Conservation (phyloP, 768 basidiomycete genomes). For the Agaricus blazei region DNA sequence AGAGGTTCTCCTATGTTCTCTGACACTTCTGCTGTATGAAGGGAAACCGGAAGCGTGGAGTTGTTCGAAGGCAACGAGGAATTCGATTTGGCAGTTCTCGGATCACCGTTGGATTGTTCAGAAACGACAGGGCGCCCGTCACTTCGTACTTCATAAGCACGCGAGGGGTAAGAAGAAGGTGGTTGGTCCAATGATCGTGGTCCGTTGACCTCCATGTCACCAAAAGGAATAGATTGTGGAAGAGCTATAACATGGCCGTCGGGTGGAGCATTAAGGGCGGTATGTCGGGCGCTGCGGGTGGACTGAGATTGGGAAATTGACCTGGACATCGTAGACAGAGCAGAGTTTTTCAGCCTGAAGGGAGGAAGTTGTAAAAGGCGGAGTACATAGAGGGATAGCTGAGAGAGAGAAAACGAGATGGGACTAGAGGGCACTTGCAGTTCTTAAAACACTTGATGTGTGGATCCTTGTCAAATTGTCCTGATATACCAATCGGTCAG, state of each 20-base stretch:
- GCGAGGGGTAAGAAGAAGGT: not conserved
- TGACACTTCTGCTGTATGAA: too few relatives aligned
- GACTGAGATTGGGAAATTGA: not conserved
- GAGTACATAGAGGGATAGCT: not conserved
- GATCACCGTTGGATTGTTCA: constrained; percentile 13
- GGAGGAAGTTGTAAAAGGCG: not conserved
- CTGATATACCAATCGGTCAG: not conserved
- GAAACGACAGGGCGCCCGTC: not conserved
- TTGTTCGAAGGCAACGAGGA: constrained; percentile 5
- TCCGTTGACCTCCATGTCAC: not conserved
- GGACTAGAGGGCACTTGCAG: not conserved
- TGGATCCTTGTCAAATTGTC: not conserved
- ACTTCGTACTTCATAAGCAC: not conserved
- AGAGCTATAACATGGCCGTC: not conserved
- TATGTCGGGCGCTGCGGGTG: not conserved
- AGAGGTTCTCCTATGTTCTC: not conserved
- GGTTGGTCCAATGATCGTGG: not conserved
- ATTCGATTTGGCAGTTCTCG: constrained; percentile 6
- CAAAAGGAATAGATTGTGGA: not conserved
- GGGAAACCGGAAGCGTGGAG: not conserved
- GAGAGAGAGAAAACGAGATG: not conserved
- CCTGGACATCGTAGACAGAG: not conserved
- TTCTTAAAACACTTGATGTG: not conserved
- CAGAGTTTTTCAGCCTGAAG: not conserved
- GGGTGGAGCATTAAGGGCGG: not conserved